Base-by-base conservation (phyloP, 176 grass and related monocot genomes). In the Oryza meyeriana region DNA sequence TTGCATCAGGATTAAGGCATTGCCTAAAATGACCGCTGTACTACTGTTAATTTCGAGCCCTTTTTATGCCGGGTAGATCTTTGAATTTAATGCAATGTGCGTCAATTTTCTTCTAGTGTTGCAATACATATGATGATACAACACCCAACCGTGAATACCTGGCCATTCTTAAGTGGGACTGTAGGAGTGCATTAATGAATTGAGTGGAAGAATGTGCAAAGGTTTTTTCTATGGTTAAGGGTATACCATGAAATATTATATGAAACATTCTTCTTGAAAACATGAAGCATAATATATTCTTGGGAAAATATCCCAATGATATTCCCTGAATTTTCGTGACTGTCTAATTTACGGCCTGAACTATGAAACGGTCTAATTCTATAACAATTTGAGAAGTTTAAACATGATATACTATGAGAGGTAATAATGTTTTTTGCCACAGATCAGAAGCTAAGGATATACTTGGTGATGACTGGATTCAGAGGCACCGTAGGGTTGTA, bases 391-490 rank as follows among this genome's bases (percentile, higher is more conserved):
- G 55, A 59, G 20, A 24, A 25, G n/a, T 59, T n/a, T 59, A 59
- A n/a, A 25, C n/a, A 25, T 59, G 8, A 25, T 59, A 59, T 59
- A 59, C 25, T 59, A 25, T 59, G 22, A 25, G 55, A 25, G 1
- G 55, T 3, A 20, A 2, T 25, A 59, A 24, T 62, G 45, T 48
- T 71, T 77, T 78, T 7, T 77, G 45, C 66, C 29, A 33, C 80
- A 99, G 93, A 66, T 99, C 91, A 87, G 91, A 99, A 86, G 93
- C 85, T 76, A 94, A 95, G 47, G 91, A 95, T 88, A 88, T 99
- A 85, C 79, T 99, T 29, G 93, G 87, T 65, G 83, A 87, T 70
- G 83, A 99, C 82, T 99, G 96, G 96, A 87, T 99, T 84, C 87
- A 95, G 77, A 90, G 70, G 71, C 87, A 95, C 64, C 85, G 93